Evolutionary conservation across 2,329 filamentous ascomycete species (phyloP).

Genomic region (Metarhizium anisopliae): DNA sequence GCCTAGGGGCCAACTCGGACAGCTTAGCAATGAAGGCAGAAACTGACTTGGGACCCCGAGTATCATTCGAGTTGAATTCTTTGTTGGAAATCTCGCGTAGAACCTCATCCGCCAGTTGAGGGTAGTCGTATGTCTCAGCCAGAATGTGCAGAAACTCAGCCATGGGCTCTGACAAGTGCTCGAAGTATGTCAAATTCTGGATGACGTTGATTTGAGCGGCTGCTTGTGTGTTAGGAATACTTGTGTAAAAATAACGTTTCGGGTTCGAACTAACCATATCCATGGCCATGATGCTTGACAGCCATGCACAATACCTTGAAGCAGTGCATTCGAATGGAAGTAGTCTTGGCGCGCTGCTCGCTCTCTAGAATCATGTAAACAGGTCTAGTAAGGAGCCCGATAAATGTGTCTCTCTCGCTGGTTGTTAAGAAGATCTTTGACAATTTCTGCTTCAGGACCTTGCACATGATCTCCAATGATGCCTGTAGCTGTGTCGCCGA

Average conservation of each 20-base stretch:
- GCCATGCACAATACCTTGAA: constrained; percentile 97
- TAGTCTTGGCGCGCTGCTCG: constrained; percentile 84
- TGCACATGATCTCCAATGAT: constrained; percentile 90
- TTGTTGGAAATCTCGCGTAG: constrained; percentile 92
- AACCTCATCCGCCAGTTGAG: constrained; percentile 88
- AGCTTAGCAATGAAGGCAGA: constrained; percentile 89
- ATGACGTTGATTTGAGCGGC: constrained; percentile 96
- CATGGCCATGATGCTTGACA: constrained; percentile 95
- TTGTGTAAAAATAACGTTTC: neutral
- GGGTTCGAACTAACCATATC: constrained; percentile 58
- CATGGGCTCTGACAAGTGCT: constrained; percentile 98
- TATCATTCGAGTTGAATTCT: constrained; percentile 96
- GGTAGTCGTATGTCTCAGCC: constrained; percentile 94
- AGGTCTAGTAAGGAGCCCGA: constrained; percentile 82
- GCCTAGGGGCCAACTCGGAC: constrained; percentile 79
- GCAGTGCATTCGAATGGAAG: constrained; percentile 85
- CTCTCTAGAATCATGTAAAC: constrained; percentile 93
- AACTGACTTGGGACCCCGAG: constrained; percentile 89
- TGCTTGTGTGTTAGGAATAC: constrained; percentile 29
- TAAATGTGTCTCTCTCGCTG: constrained; percentile 90
- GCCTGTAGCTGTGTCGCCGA: constrained; percentile 79
- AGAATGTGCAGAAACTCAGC: constrained; percentile 95
- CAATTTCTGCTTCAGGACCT: constrained; percentile 86
- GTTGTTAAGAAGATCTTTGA: constrained; percentile 92
- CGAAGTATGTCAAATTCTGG: constrained; percentile 95